These are phyloP conservation scores for Paramyrothecium sp. DNA, from an alignment of 2,329 filamentous ascomycete species.

Conservation along the genomic window DNA sequence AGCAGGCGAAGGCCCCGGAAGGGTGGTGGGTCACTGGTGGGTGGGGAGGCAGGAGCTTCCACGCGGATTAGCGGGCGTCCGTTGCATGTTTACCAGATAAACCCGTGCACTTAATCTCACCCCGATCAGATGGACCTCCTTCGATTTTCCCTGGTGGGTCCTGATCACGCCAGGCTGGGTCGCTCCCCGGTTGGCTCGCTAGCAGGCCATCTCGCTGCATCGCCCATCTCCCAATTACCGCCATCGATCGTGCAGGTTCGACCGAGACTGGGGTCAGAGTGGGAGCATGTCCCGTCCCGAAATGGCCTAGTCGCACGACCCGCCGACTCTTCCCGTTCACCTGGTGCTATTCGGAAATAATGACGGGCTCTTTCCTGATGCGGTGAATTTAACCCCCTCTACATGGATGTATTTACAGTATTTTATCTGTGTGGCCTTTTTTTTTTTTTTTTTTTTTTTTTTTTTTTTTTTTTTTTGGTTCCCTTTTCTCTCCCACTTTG, in stretches of 20 bases:
- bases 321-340: not conserved
- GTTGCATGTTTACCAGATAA: conserved; percentile 6
- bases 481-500: too few species aligned
- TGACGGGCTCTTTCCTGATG: not conserved
- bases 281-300: too few species aligned
- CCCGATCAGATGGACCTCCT: conserved; percentile 13
- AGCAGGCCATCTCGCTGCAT: too few species aligned
- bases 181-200: conserved; percentile 3
- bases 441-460: too few species aligned
- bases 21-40: too few species aligned
- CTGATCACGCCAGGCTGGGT: conserved; percentile 14
- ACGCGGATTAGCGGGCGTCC: conserved; percentile 1
- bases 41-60: too few species aligned
- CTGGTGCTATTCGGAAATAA: not conserved
- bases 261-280: not conserved
- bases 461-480: too few species aligned
- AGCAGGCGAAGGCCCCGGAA: not conserved
- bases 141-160: conserved; percentile 11
- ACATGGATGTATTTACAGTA: too few species aligned
- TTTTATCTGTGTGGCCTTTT: too few species aligned
- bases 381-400: not conserved
- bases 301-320: too few species aligned
- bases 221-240: not conserved
- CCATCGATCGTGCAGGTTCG: not conserved
- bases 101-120: conserved; percentile 15